A percentile compares a stretch with the other conserved stretches of the same genome.
Evolutionary conservation across 768 basidiomycete genomes (phyloP).

Genomic region (Leccinum rimulosum): DNA sequence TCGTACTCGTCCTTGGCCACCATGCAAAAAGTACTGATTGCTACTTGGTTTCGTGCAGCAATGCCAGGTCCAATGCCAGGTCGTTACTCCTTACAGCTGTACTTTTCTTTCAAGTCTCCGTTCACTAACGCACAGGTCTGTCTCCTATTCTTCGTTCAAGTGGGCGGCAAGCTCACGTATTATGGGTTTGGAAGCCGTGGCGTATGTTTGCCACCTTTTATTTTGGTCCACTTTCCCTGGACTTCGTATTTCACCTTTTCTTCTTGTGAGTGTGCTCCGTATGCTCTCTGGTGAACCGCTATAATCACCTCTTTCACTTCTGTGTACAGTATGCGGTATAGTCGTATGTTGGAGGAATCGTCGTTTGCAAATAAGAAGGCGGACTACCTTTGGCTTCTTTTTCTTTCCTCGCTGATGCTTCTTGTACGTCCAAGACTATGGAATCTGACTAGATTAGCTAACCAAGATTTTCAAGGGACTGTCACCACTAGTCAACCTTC

Average conservation of each 20-base stretch:
- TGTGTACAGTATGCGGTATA: slow-evolving; percentile 85
- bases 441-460: background rate
- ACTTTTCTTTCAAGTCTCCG: slow-evolving; percentile 86
- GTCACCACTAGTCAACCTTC: slow-evolving; percentile 86
- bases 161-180: slow-evolving; percentile 9
- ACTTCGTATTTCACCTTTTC: slow-evolving; percentile 96
- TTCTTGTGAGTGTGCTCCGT: slow-evolving; percentile 75
- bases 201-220: slow-evolving; percentile 86
- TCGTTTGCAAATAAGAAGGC: slow-evolving; percentile 89
- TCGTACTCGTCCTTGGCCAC: slow-evolving; percentile 33
- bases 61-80: slow-evolving; percentile 91
- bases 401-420: slow-evolving; percentile 81
- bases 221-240: slow-evolving; percentile 89
- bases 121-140: slow-evolving; percentile 74
- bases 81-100: slow-evolving; percentile 90
- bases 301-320: background rate
- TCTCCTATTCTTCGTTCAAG: background rate
- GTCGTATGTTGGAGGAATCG: slow-evolving; percentile 94
- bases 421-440: slow-evolving; percentile 51
- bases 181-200: slow-evolving; percentile 62
- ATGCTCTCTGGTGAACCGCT: background rate
- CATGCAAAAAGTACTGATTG: slow-evolving; percentile 3
- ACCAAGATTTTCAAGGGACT: slow-evolving; percentile 47
- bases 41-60: slow-evolving; percentile 50
- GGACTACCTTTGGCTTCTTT: slow-evolving; percentile 93